Evolutionary conservation across 2,329 filamentous ascomycete genomes (phyloP), one percentile per base, ranked within the genome.

Genomic region (Xylariales sp.): DNA sequence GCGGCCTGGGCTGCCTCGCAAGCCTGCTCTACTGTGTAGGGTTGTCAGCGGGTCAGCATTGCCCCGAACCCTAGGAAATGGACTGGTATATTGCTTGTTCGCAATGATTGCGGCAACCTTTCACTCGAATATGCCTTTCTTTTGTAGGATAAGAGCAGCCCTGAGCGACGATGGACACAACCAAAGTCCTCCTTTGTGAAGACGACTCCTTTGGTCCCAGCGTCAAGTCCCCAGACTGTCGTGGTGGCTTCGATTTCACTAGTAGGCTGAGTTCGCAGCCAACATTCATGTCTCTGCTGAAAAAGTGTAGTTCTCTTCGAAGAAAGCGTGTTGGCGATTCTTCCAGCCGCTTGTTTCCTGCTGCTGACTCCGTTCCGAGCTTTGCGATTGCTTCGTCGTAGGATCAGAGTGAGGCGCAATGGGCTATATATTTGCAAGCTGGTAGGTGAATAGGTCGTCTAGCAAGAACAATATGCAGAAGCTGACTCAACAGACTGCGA

Each of bases 161-260:
- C n/a, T n/a, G n/a, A n/a, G n/a, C n/a, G n/a, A n/a, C n/a, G n/a
- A n/a, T n/a, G n/a, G n/a, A n/a, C n/a, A n/a, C n/a, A n/a, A n/a
- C n/a, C n/a, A n/a, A n/a, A n/a, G n/a, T n/a, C n/a, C n/a, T n/a
- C n/a, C 20, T 31, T 10, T 38, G 34, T 21, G 15, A 14, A 12
- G 43, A 45, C 31, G 34, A 24, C 15, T 42, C 32, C 6, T 29
- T 45, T 28, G 43, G 43, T 31, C 43, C 43, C n/a, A 28, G 25
- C 20, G 33, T 42, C 10, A 25, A 15, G 12, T 32, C 38, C 20
- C 27, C 38, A 12, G 38, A 42, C 11, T 45, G 43, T 33, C 43
- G 43, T 18, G 43, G 43, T 28, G 39, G 43, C n/a, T 45, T 45
- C 32, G 43, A 45, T 18, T 42, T 45, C 20, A 45, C 43, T 10